A percentile compares a stretch with the other conserved stretches of the same genome.
Evolutionary conservation across 2,329 filamentous ascomycete species (phyloP).

Genomic region (Diatrype stigma): DNA sequence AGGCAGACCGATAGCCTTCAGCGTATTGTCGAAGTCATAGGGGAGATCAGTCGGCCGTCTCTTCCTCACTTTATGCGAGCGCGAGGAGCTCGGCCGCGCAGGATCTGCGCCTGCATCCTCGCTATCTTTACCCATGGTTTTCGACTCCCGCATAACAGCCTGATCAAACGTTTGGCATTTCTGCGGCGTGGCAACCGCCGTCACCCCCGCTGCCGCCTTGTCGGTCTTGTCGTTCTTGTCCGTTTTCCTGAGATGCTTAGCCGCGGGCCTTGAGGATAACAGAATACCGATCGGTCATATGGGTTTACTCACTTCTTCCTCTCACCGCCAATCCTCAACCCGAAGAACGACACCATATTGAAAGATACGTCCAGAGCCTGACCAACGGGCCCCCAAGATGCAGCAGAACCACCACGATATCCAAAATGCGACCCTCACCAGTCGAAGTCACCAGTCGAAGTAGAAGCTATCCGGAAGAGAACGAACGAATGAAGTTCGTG

Average conservation of each 20-base stretch:
- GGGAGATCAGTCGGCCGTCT: conserved; percentile 16
- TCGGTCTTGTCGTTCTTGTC: no score
- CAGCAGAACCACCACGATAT: conserved; percentile 5
- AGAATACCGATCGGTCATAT: conserved; percentile 10
- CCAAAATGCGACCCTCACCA: conserved; percentile 6
- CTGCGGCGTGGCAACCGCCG: conserved; percentile 22
- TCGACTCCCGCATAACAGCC: conserved; percentile 3
- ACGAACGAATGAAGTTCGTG: background rate
- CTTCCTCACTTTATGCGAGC: conserved; percentile 26
- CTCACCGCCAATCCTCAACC: conserved; percentile 51
- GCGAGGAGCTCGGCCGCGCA: conserved; percentile 37
- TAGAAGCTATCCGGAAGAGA: background rate
- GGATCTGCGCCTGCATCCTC: conserved; percentile 4
- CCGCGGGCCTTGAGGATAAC: conserved; percentile 5
- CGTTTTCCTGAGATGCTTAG: conserved; percentile 27
- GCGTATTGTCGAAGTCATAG: conserved; percentile 32
- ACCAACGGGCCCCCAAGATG: conserved; percentile 5
- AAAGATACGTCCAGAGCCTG: background rate
- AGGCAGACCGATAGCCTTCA: conserved; percentile 43
- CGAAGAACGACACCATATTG: conserved; percentile 56
- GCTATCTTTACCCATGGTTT: conserved; percentile 11
- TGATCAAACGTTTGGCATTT: conserved; percentile 8
- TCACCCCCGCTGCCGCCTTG: no score
- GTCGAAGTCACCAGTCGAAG: background rate
- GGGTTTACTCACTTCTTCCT: conserved; percentile 51